Evolutionary conservation across 2,329 filamentous ascomycete species (phyloP), one percentile per base, ranked within the genome.

Genomic region (Scorias spongiosa): DNA sequence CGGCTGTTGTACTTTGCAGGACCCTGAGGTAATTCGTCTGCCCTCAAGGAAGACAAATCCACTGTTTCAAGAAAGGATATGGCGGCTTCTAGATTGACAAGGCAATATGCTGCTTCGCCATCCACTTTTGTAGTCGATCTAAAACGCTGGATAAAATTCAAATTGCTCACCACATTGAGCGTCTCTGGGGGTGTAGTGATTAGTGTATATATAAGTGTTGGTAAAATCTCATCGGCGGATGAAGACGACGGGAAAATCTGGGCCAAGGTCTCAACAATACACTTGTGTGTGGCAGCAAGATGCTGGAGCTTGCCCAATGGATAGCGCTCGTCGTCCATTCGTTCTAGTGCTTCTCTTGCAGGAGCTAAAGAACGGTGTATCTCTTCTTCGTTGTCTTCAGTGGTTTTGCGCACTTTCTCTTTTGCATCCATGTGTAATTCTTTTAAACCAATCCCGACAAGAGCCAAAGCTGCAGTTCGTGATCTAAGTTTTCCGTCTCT

Each of bases 21-120:
- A 0, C 82, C 78, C 38, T 80, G 78, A 12, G 76, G 80, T 14
- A 54, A 49, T 41, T 93, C 87, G 50, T 94, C 84, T 5, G 81
- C 81, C 42, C 87, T 78, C 6, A 98, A 68, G 20, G 84, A 94
- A 6, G 88, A 84, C 18, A 98, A 71, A 60, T 98, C 91, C 26
- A 98, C 91, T 0, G 88, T 96, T 57, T 96, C 84, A 11, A 98
- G 68, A 57, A 98, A 98, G 42, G 83, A 88, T 44, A 96, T 86
- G 46, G 89, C 84, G 14, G 91, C 91, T 63, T 98, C 91, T 1
- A 98, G 73, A 53, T 94, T 98, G 36, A 93, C 95, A 45, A 98
- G 69, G 57, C 91, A 96, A 62, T 98, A 98, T 1, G 91, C 88
- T 10, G 88, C 83, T 63, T 98, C 91, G 12, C 91, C 91, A 45